Percentiles rank a stretch among this genome's conserved stretches.
Conservation (phyloP, 1,284 basidiomycete genomes). For the Moniliella sp. region DNA sequence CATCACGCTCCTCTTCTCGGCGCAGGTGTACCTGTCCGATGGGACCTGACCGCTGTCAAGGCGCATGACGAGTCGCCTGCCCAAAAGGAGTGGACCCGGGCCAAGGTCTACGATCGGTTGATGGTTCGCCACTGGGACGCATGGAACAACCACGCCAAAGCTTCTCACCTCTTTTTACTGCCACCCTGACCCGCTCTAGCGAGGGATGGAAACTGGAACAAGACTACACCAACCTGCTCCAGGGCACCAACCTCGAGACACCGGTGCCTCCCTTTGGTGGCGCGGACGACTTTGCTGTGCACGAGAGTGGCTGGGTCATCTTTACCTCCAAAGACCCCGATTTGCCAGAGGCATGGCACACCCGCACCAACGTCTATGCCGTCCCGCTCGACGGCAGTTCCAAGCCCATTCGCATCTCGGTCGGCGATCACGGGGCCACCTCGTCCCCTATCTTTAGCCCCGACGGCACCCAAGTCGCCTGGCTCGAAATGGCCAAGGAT, state of each 20-base stretch:
- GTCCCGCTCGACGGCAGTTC: constrained; percentile 5
- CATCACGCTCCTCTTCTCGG: constrained; percentile 10
- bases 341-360: constrained; percentile 12
- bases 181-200: constrained; percentile 4
- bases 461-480: constrained; percentile 9
- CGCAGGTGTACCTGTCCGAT: constrained; percentile 11
- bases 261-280: constrained; percentile 15
- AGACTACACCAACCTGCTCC: constrained; percentile 6
- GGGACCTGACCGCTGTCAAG: constrained; percentile 7
- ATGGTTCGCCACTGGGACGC: constrained; percentile 16
- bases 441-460: constrained; percentile 8
- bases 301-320: constrained; percentile 5
- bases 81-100: constrained; percentile 6
- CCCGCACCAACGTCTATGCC: constrained; percentile 8
- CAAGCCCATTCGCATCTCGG: constrained; percentile 2
- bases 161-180: constrained; percentile 10
- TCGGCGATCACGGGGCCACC: constrained; percentile 7
- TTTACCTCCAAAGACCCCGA: constrained; percentile 15
- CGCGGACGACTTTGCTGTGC: constrained; percentile 8
- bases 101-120: constrained; percentile 6
- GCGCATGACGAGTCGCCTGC: constrained; percentile 4
- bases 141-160: constrained; percentile 8
- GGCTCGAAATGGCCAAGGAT: constrained; percentile 18
- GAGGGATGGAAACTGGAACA: constrained; percentile 2
- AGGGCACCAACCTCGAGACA: constrained; percentile 7